Percentiles rank a stretch among this genome's conserved stretches.
Conservation (phyloP, 225 moss, liverwort and hornwort genomes). For the Ulota crispa region DNA sequence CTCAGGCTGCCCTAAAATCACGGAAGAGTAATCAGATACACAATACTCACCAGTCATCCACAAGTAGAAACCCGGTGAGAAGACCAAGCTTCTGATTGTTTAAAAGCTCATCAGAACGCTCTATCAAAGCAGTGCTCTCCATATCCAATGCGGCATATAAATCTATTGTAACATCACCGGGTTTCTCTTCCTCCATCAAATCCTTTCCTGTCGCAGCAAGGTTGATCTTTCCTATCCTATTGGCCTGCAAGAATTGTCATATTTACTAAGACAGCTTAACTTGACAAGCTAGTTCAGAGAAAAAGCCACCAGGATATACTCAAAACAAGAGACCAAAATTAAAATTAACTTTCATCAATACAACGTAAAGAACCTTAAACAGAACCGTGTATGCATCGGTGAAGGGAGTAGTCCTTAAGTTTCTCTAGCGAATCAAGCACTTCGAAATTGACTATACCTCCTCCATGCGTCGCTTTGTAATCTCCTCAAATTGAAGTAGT, state of each 20-base stretch:
- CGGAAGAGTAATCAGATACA: conserved; percentile 7
- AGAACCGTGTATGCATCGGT: neutral
- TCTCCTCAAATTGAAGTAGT: conserved; percentile 86
- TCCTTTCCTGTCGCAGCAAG: conserved; percentile 97
- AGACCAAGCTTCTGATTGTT: conserved; percentile 97
- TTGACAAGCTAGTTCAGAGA: neutral
- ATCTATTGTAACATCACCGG: conserved; percentile 97
- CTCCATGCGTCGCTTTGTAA: conserved; percentile 85
- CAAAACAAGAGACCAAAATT: conserved; percentile 5
- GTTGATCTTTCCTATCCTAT: conserved; percentile 99
- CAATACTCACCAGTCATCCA: conserved; percentile 85
- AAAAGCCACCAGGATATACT: neutral
- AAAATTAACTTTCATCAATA: neutral
- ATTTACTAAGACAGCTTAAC: conserved; percentile 8
- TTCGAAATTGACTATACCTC: conserved; percentile 56
- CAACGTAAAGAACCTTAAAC: neutral
- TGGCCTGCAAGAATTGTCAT: conserved; percentile 68
- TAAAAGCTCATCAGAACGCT: conserved; percentile 77
- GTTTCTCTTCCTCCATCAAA: conserved; percentile 99
- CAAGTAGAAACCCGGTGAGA: conserved; percentile 81
- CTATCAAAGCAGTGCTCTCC: conserved; percentile 83
- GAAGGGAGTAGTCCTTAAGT: neutral
- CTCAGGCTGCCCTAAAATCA: conserved; percentile 4
- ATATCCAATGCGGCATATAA: conserved; percentile 95
- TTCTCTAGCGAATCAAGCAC: conserved; percentile 13